Evolutionary conservation across 139 green algal genomes (phyloP).

Genomic region (Edaphochlamys debaryana): DNA sequence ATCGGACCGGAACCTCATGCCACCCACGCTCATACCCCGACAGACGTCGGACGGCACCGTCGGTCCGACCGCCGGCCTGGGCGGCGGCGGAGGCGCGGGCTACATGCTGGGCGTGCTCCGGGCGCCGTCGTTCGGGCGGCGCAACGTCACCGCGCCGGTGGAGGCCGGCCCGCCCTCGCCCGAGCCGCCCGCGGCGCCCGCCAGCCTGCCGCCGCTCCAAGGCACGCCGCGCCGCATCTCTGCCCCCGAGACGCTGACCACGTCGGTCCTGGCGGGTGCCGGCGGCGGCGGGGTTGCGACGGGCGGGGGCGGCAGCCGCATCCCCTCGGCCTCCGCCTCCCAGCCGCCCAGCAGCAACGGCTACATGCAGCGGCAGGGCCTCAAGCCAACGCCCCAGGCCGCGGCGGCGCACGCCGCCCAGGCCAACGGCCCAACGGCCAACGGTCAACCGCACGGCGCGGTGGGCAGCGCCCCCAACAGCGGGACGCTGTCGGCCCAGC

Average conservation of each 20-base stretch:
- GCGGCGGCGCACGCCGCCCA: background rate
- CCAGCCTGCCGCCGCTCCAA: constrained; percentile 15
- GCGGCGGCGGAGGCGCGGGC: too few species aligned
- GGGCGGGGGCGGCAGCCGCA: background rate
- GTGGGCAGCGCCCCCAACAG: background rate
- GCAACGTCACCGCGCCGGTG: too few species aligned
- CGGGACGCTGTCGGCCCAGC: background rate
- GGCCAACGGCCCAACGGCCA: too few species aligned
- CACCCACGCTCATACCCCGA: too few species aligned
- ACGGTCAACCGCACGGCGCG: background rate
- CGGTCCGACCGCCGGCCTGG: too few species aligned
- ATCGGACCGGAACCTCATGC: too few species aligned
- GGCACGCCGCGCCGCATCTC: constrained; percentile 6
- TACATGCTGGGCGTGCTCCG: background rate
- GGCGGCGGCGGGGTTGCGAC: background rate
- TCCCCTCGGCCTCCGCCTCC: background rate
- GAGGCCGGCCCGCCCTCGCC: constrained; percentile 2
- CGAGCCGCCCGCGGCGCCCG: background rate
- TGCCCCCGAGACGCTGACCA: background rate
- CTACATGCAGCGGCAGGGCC: background rate
- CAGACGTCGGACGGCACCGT: too few species aligned
- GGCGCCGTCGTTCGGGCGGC: background rate
- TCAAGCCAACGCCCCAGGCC: too few species aligned
- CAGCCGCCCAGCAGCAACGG: background rate
- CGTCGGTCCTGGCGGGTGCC: background rate